These are phyloP conservation scores for Phallus indusiatus DNA, from an alignment of 768 basidiomycete species.

Conservation along the genomic window DNA sequence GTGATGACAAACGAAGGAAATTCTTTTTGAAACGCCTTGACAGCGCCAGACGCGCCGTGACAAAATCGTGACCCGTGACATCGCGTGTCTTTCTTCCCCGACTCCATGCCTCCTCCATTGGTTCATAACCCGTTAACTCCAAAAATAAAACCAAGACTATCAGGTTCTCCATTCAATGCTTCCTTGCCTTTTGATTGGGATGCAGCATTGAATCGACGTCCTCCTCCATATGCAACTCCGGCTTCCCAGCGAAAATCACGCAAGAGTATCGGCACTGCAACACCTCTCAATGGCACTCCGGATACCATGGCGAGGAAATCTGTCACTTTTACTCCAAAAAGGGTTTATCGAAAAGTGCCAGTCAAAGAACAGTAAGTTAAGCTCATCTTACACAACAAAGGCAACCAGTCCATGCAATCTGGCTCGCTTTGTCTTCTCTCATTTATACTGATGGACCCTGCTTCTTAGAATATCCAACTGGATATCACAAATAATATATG, in stretches of 20 bases:
- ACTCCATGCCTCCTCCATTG: not conserved
- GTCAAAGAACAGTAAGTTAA: not conserved
- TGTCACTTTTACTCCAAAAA: not conserved
- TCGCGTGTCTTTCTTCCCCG: not conserved
- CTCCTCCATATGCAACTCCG: conserved; percentile 67
- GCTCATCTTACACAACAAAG: not conserved
- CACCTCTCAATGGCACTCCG: conserved; percentile 22
- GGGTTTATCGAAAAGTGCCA: conserved; percentile 4
- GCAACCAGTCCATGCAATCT: not conserved
- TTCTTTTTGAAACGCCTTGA: too few species aligned
- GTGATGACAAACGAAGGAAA: not conserved
- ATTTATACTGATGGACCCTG: not conserved
- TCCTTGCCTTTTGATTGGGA: conserved; percentile 83
- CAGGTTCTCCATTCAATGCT: conserved; percentile 44
- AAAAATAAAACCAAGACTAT: not conserved
- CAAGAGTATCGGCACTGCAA: conserved; percentile 22
- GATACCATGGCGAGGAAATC: not conserved
- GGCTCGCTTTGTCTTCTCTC: not conserved
- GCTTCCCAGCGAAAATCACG: conserved; percentile 25
- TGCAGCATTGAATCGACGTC: conserved; percentile 58
- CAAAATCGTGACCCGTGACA: not conserved
- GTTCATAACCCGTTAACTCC: not conserved
- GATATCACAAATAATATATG: conserved; percentile 56
- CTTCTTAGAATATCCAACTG: conserved; percentile 6
- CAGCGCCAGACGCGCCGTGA: not conserved